Evolutionary conservation across 176 grass and related monocot genomes (phyloP).

Genomic region (Thinopyrum elongatum): DNA sequence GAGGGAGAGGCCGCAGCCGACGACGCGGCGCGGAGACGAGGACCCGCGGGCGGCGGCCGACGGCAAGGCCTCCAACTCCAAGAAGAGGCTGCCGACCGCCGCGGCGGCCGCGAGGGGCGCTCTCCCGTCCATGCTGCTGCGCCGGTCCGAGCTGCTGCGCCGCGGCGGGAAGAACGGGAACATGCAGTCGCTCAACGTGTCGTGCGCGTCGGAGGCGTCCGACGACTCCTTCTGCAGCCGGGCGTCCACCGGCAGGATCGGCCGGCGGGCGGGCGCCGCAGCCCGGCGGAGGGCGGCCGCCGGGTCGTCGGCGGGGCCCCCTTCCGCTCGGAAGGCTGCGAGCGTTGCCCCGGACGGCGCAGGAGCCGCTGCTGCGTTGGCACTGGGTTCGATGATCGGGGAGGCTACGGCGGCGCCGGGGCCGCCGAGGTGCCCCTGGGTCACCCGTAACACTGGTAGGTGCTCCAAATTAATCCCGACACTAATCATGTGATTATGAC

Average conservation of each 20-base stretch:
- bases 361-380: neutral
- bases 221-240: slow-evolving; percentile 88
- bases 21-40: neutral
- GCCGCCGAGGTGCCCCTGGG: slow-evolving; percentile 71
- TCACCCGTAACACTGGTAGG: slow-evolving; percentile 79
- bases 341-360: neutral
- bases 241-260: slow-evolving; percentile 80
- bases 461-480: slow-evolving; percentile 1
- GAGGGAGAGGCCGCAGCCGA: neutral
- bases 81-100: neutral
- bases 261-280: slow-evolving; percentile 20
- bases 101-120: neutral
- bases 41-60: neutral
- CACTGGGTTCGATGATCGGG: slow-evolving; percentile 5
- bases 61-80: neutral
- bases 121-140: slow-evolving; percentile 43
- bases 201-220: slow-evolving; percentile 87
- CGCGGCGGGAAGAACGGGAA: slow-evolving; percentile 1
- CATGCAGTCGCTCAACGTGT: slow-evolving; percentile 60
- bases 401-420: neutral
- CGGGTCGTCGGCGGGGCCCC: slow-evolving; percentile 38
- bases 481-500: slow-evolving; percentile 14
- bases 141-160: slow-evolving; percentile 45
- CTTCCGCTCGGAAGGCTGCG: slow-evolving; percentile 12
- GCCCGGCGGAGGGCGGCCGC: slow-evolving; percentile 24